Conservation (phyloP, 1,284 basidiomycete species). For the Ustilago crameri region DNA sequence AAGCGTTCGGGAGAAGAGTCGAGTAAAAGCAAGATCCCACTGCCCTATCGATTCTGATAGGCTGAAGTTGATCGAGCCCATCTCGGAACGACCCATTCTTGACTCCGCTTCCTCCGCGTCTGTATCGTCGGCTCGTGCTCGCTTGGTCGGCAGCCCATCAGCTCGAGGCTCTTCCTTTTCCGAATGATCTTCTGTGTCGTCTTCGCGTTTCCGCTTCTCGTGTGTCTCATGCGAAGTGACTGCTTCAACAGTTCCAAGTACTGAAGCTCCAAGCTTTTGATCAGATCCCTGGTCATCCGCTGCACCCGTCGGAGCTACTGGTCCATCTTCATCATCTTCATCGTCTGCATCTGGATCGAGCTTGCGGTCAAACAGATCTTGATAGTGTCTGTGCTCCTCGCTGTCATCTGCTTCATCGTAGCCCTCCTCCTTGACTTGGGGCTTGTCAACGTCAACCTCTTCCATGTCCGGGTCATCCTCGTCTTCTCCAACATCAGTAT, state of each 20-base stretch:
- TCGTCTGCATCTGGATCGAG: conserved; percentile 47
- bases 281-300: conserved; percentile 4
- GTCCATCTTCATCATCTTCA: conserved; percentile 23
- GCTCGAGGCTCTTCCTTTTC: conserved; percentile 18
- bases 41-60: conserved; percentile 36
- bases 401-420: conserved; percentile 29
- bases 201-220: conserved; percentile 33
- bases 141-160: conserved; percentile 26
- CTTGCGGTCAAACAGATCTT: conserved; percentile 46
- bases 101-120: conserved; percentile 16
- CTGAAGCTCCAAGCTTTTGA: conserved; percentile 34
- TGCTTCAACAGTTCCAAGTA: conserved; percentile 28
- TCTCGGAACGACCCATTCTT: conserved; percentile 39
- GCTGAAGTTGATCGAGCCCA: conserved; percentile 34
- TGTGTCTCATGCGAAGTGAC: conserved; percentile 7
- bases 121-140: conserved; percentile 13
- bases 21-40: conserved; percentile 51
- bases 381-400: conserved; percentile 41
- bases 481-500: background rate
- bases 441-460: conserved; percentile 24
- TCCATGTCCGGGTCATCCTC: conserved; percentile 33
- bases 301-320: background rate
- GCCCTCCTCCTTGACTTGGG: conserved; percentile 7
- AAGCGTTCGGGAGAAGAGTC: conserved; percentile 44
- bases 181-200: background rate